Percentiles rank a stretch among this genome's conserved stretches.
phyloP scores from a whole-genome alignment of 768 basidiomycete species.

The Termitomyces sp. region DNA sequence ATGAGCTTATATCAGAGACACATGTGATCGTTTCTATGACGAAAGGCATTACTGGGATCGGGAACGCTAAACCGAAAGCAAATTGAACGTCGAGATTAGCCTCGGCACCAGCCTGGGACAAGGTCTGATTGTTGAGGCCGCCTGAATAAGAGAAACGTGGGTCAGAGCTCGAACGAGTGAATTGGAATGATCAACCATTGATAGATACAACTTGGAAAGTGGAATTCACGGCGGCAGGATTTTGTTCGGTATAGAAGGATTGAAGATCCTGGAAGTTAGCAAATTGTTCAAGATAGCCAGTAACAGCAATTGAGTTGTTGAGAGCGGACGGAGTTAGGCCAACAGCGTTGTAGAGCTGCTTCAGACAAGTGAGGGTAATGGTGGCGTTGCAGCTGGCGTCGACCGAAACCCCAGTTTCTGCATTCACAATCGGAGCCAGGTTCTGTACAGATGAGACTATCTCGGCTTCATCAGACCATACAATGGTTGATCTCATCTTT shows the following conservation, averaged over 20 bases:
- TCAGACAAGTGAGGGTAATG: conserved; percentile 52
- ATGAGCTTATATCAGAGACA: conserved; percentile 12
- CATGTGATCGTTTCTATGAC: not conserved
- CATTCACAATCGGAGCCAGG: conserved; percentile 5
- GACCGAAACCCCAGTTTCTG: conserved; percentile 19
- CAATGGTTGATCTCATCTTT: conserved; percentile 16
- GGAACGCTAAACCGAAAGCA: conserved; percentile 58
- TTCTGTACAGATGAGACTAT: conserved; percentile 7
- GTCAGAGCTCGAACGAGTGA: not conserved
- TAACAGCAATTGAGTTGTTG: conserved; percentile 49
- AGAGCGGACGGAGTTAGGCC: conserved; percentile 41
- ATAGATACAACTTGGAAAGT: conserved; percentile 53
- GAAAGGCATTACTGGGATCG: conserved; percentile 40
- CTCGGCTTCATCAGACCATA: conserved; percentile 22
- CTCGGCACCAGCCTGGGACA: conserved; percentile 51
- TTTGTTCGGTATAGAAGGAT: conserved; percentile 43
- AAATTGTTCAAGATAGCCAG: conserved; percentile 50
- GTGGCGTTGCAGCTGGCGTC: conserved; percentile 46
- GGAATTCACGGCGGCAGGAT: conserved; percentile 44
- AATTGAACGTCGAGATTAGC: conserved; percentile 66
- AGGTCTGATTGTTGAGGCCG: conserved; percentile 55
- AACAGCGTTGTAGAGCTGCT: conserved; percentile 52
- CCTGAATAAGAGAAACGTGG: conserved; percentile 28
- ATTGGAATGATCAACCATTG: conserved; percentile 35
- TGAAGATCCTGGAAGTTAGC: conserved; percentile 50